Evolutionary conservation across 257 asterid species (phyloP), one percentile per base, ranked within the genome.

Genomic region (Solanum gandarillasii): DNA sequence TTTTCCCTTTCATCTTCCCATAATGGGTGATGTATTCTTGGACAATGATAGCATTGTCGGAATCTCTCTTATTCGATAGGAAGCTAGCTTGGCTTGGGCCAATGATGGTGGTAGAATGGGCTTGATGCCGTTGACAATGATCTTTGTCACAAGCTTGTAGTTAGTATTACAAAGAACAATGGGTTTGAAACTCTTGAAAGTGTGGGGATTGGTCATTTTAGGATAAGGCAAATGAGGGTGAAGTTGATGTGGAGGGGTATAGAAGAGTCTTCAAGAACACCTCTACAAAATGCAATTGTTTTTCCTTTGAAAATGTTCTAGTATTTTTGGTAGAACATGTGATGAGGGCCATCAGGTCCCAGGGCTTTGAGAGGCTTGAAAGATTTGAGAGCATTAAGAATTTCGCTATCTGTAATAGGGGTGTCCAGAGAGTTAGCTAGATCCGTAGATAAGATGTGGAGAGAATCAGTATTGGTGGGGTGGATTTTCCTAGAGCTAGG

Each of bases 181-280:
- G 0, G 65, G 4, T 0, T 1, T 7, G 11, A 0, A 55, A 20
- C 1, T 20, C 25, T 20, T 7, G 11, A 20, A 5, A 20, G 25
- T 20, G 25, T 18, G n/a, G 65, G 65, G 10, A 6, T 6, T 0
- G 65, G 65, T 0, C 10, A 55, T 18, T 55, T 20, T 55, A 0
- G 65, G 65, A 20, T 55, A 7, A 55, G 5, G 11, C 0, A 20
- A 55, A 55, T 8, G 68, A 58, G 12, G 68, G 12, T 58, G 11
- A 12, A 20, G 5, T 58, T 58, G 27, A 20, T 58, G 12, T 58
- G 5, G 68, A 20, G n/a, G 67, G 27, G 68, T 0, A 21, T 58
- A n/a, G 0, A 20, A 0, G 68, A 58, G 5, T 20, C 0, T 7
- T 58, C 12, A 58, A 20, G 7, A 8, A 1, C 27, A 20, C 12